phyloP scores from a whole-genome alignment of 805 yeast genomes.

The Cyberlindnera meyerae region DNA sequence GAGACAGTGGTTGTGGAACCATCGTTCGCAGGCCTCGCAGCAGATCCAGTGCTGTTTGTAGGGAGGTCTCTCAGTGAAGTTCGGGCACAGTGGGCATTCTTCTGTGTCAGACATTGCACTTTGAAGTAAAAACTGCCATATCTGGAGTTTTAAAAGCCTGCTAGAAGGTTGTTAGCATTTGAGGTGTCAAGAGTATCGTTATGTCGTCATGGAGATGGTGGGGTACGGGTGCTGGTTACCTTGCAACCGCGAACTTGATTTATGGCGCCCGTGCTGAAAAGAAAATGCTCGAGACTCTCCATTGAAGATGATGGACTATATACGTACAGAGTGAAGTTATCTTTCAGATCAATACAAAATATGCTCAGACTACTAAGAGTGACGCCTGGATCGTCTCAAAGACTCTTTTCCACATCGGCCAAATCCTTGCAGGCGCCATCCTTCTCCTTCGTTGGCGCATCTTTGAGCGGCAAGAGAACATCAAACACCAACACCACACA shows the following conservation, averaged over 20 bases:
- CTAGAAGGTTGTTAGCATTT: no score
- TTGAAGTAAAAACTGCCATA: background rate
- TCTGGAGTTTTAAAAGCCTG: background rate
- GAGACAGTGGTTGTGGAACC: constrained; percentile 45
- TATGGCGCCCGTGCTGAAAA: no score
- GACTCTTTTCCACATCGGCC: constrained; percentile 1
- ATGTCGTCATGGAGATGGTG: background rate
- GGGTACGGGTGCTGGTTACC: background rate
- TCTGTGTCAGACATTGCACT: constrained; percentile 1
- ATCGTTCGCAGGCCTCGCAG: constrained; percentile 51
- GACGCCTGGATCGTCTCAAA: background rate
- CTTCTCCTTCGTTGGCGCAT: background rate
- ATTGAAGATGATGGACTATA: no score
- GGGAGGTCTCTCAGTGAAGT: constrained; percentile 6
- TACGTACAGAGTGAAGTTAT: no score
- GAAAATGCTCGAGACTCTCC: no score
- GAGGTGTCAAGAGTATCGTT: background rate
- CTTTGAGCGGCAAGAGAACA: background rate
- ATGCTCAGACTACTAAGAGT: no score
- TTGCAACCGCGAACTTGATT: background rate
- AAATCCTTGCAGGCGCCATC: background rate
- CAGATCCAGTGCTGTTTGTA: constrained; percentile 42
- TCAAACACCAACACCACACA: background rate
- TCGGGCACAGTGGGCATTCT: constrained; percentile 14
- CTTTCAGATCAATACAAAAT: no score